Conservation (phyloP, 768 basidiomycete species). For the Agrocybe pediades region DNA sequence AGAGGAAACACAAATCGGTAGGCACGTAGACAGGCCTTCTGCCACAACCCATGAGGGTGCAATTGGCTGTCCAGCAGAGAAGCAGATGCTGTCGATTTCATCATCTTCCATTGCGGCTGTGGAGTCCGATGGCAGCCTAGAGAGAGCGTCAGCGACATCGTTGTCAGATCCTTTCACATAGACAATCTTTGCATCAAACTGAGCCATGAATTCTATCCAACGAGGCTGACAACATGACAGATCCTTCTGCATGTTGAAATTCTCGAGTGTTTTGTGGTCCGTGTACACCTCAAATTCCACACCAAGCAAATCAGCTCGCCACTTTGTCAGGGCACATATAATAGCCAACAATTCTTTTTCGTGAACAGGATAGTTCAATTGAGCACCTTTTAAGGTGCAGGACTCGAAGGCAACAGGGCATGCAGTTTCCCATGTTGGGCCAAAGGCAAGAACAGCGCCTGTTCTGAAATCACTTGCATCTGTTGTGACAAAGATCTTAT, state of each 20-base stretch:
- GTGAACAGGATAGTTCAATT: slow-evolving; percentile 36
- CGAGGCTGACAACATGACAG: slow-evolving; percentile 31
- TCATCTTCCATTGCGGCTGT: neutral
- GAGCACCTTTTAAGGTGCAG: slow-evolving; percentile 22
- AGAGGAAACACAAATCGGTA: no score
- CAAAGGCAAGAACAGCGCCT: slow-evolving; percentile 32
- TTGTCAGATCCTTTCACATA: slow-evolving; percentile 38
- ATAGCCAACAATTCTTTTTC: slow-evolving; percentile 40
- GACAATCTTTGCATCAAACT: slow-evolving; percentile 34
- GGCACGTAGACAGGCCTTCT: no score
- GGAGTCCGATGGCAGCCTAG: slow-evolving; percentile 17
- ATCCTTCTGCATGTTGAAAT: slow-evolving; percentile 31
- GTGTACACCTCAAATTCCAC: slow-evolving; percentile 27
- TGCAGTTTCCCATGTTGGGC: slow-evolving; percentile 29
- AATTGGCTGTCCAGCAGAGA: slow-evolving; percentile 14
- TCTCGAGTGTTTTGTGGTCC: slow-evolving; percentile 38
- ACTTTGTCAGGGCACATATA: slow-evolving; percentile 28
- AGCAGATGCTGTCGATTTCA: neutral
- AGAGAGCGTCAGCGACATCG: slow-evolving; percentile 37
- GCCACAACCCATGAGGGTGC: no score
- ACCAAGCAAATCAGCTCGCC: slow-evolving; percentile 25
- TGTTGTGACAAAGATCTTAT: slow-evolving; percentile 34
- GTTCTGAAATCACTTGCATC: slow-evolving; percentile 30
- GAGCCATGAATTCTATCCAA: slow-evolving; percentile 35
- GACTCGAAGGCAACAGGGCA: slow-evolving; percentile 36